Evolutionary conservation across 176 grass and related monocot species (phyloP).

Genomic region (Carex myosuroides): DNA sequence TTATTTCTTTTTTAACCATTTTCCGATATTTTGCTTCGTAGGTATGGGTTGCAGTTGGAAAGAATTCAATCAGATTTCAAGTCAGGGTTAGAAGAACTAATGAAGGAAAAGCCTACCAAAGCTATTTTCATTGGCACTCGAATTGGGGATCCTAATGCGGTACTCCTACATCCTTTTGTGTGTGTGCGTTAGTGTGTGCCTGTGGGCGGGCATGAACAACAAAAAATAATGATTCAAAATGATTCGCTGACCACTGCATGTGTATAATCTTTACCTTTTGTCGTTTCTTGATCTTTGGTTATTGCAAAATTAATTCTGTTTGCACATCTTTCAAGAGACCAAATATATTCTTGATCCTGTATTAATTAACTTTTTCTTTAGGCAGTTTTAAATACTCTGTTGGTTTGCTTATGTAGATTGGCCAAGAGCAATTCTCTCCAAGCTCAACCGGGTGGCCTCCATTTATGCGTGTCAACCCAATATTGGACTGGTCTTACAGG

Average conservation of each 20-base stretch:
- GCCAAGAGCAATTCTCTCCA: conserved; percentile 98
- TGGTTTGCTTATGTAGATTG: conserved; percentile 60
- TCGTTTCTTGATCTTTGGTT: neutral
- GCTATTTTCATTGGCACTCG: conserved; percentile 99
- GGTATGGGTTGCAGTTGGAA: conserved; percentile 89
- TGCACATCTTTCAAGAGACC: neutral
- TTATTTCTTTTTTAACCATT: conserved; percentile 14
- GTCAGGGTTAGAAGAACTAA: conserved; percentile 72
- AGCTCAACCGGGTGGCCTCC: conserved; percentile 98
- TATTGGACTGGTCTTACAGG: conserved; percentile 99
- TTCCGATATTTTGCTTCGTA: conserved; percentile 24
- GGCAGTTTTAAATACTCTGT: neutral
- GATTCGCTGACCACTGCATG: neutral
- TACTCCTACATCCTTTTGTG: conserved; percentile 24
- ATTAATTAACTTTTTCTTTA: neutral
- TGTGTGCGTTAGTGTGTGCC: neutral
- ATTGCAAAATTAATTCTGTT: neutral
- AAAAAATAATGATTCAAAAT: neutral
- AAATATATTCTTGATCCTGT: neutral
- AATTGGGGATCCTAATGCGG: conserved; percentile 99
- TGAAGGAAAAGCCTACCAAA: conserved; percentile 77
- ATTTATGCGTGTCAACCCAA: conserved; percentile 99
- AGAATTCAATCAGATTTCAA: conserved; percentile 90
- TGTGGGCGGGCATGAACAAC: no score
- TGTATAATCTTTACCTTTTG: neutral